Evolutionary conservation across 2,329 filamentous ascomycete genomes (phyloP).

Genomic region (Ophiostoma populinum): DNA sequence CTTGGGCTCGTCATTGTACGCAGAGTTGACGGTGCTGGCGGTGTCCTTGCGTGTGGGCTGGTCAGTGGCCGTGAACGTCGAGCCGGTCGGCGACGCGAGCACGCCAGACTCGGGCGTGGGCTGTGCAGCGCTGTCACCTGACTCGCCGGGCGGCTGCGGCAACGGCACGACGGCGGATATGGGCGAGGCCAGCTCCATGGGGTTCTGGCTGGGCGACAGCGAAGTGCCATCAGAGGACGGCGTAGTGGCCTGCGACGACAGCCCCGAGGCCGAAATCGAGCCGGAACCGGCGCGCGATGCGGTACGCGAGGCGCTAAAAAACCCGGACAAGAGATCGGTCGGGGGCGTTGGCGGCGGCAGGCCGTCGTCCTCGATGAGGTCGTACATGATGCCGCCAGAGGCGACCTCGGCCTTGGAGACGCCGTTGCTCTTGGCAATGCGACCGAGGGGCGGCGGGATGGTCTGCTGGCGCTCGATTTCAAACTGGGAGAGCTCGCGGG

Average conservation of each 20-base stretch:
- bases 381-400: slow-evolving; percentile 2
- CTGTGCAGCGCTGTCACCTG: too few relatives aligned
- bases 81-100: too few relatives aligned
- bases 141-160: too few relatives aligned
- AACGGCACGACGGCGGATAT: too few relatives aligned
- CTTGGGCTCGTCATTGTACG: neutral
- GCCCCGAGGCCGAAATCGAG: too few relatives aligned
- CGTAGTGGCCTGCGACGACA: too few relatives aligned
- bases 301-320: neutral
- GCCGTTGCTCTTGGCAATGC: slow-evolving; percentile 2
- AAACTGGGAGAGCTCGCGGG: slow-evolving; percentile 1
- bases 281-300: too few relatives aligned
- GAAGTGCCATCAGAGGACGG: too few relatives aligned
- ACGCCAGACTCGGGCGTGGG: too few relatives aligned
- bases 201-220: too few relatives aligned
- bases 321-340: neutral
- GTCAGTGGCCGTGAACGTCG: too few relatives aligned
- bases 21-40: neutral
- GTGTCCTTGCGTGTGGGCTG: slow-evolving; percentile 50
- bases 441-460: slow-evolving; percentile 1
- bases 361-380: slow-evolving; percentile 3
- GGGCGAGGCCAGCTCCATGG: too few relatives aligned
- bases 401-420: slow-evolving; percentile 6
- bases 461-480: slow-evolving; percentile 3
- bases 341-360: neutral